Evolutionary conservation across 2,329 filamentous ascomycete species (phyloP).

Genomic region (Fusarium tricinctum): DNA sequence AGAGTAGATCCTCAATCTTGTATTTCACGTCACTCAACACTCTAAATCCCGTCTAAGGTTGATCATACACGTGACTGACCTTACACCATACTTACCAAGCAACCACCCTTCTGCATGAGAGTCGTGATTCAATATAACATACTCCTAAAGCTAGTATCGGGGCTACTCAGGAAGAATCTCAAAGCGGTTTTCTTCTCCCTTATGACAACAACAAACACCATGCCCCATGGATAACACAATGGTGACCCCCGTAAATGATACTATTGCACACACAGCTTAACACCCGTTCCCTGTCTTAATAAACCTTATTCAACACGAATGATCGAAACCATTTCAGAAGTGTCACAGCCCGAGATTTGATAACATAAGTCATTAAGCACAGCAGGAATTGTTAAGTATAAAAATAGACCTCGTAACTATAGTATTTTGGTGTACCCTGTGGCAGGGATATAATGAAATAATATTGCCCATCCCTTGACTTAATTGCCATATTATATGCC

Average conservation of each 20-base stretch:
- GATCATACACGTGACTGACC: too few relatives aligned
- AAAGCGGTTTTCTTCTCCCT: too few relatives aligned
- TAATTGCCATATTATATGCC: conserved; percentile 3
- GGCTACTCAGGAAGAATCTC: too few relatives aligned
- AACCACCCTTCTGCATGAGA: too few relatives aligned
- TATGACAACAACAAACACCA: too few relatives aligned
- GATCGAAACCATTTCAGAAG: neutral
- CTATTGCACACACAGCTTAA: neutral
- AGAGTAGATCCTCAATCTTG: too few relatives aligned
- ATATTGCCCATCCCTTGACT: neutral
- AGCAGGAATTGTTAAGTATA: neutral
- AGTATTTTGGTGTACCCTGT: neutral
- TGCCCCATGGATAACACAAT: too few relatives aligned
- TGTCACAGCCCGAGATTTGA: neutral
- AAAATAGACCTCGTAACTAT: neutral
- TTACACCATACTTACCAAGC: too few relatives aligned
- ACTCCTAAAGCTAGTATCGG: too few relatives aligned
- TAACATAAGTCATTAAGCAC: neutral
- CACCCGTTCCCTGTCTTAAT: neutral
- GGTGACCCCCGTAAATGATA: neutral
- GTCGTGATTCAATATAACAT: too few relatives aligned
- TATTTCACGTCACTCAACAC: too few relatives aligned
- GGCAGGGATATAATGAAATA: neutral
- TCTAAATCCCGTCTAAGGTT: too few relatives aligned
- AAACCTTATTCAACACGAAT: neutral